A percentile compares a stretch with the other conserved stretches of the same genome.
Conservation (phyloP, 1,284 basidiomycete genomes). For the Microbotryomycetes sp. region DNA sequence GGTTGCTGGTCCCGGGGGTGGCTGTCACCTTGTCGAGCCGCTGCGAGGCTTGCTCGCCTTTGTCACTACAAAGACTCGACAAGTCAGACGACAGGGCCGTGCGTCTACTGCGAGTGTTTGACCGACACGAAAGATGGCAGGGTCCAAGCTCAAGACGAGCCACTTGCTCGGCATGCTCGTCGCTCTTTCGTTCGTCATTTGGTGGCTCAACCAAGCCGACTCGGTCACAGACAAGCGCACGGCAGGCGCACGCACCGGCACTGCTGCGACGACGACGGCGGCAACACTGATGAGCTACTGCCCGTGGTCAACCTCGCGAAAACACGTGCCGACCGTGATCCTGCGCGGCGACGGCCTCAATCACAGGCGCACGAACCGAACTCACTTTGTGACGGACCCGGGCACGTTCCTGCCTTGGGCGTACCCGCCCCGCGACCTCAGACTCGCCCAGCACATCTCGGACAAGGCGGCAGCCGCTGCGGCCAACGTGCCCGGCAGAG, state of each 20-base stretch:
- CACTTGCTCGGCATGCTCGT: background rate
- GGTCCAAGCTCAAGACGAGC: background rate
- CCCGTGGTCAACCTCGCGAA: constrained; percentile 16
- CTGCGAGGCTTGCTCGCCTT: too few species aligned
- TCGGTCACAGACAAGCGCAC: background rate
- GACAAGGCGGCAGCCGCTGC: background rate
- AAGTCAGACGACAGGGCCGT: too few species aligned
- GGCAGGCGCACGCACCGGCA: background rate
- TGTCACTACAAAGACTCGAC: too few species aligned
- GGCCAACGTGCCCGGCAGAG: background rate
- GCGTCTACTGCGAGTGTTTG: too few species aligned
- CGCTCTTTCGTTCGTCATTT: background rate
- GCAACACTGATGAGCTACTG: constrained; percentile 13
- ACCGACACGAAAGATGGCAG: background rate
- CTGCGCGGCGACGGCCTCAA: constrained; percentile 7
- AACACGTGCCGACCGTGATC: constrained; percentile 27
- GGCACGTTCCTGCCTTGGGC: constrained; percentile 17
- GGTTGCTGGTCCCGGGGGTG: too few species aligned
- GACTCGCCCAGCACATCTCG: constrained; percentile 16
- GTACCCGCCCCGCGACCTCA: constrained; percentile 24
- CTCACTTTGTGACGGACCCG: constrained; percentile 8
- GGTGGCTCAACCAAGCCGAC: background rate
- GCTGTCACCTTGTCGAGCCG: too few species aligned
- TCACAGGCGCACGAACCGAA: constrained; percentile 8
- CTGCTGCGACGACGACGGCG: background rate